Percentiles rank a stretch among this genome's conserved stretches.
Conservation (phyloP, 2,329 filamentous ascomycete species). For the Botrytis sinoallii region DNA sequence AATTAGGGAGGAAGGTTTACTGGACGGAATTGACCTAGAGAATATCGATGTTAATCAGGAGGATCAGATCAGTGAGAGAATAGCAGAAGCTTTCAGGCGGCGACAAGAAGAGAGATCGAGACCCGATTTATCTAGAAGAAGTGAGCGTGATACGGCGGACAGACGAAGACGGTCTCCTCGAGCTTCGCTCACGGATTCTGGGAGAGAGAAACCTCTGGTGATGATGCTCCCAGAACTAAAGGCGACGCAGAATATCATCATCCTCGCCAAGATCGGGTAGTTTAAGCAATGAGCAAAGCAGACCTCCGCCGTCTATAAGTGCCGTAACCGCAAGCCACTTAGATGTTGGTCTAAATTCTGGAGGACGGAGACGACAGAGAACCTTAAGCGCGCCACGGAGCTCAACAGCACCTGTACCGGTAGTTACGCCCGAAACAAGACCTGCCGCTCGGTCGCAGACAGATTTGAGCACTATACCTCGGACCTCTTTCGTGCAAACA, state of each 20-base stretch:
- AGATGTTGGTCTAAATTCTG: conserved; percentile 49
- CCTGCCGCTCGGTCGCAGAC: conserved; percentile 62
- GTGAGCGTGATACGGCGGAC: conserved; percentile 32
- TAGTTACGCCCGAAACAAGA: conserved; percentile 43
- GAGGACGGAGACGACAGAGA: conserved; percentile 46
- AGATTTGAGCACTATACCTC: conserved; percentile 52
- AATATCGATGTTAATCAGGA: conserved; percentile 81
- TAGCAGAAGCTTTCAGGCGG: conserved; percentile 82
- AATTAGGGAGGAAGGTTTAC: conserved; percentile 80
- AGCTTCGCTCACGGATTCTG: conserved; percentile 29
- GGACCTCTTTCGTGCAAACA: conserved; percentile 25
- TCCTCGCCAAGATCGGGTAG: conserved; percentile 47
- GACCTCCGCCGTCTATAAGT: conserved; percentile 47
- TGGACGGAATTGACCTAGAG: conserved; percentile 85
- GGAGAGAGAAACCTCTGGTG: conserved; percentile 33
- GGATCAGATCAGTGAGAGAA: conserved; percentile 85
- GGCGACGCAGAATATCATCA: conserved; percentile 42
- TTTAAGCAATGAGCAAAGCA: conserved; percentile 48
- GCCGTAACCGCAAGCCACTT: conserved; percentile 46
- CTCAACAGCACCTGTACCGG: conserved; percentile 48
- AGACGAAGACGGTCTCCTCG: conserved; percentile 34
- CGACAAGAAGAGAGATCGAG: conserved; percentile 64
- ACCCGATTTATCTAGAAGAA: conserved; percentile 45
- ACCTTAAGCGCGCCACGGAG: conserved; percentile 56
- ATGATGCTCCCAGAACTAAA: conserved; percentile 27